Percentiles rank a stretch among this genome's conserved stretches.
phyloP scores from a whole-genome alignment of 140 eudicot species.

The Ambrosia hybrid region DNA sequence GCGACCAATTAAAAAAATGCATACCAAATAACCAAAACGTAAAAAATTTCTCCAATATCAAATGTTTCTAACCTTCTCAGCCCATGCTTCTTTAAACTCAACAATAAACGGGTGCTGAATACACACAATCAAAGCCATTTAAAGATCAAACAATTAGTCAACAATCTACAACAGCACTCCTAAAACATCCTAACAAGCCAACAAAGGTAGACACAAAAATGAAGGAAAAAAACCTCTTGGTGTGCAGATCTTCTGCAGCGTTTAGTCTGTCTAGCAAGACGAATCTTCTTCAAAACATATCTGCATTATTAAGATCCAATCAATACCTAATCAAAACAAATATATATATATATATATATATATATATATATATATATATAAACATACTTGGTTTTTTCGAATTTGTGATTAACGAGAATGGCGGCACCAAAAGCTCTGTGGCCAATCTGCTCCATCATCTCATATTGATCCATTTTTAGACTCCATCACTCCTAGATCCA shows the following conservation, averaged over 20 bases:
- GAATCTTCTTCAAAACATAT: slow-evolving; percentile 94
- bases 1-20: no score
- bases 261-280: slow-evolving; percentile 97
- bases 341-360: background rate
- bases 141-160: slow-evolving; percentile 24
- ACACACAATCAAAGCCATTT: slow-evolving; percentile 97
- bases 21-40: no score
- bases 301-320: slow-evolving; percentile 11
- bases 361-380: no score
- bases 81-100: slow-evolving; percentile 99
- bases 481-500: slow-evolving; percentile 34
- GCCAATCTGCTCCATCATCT: slow-evolving; percentile 99
- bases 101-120: slow-evolving; percentile 95
- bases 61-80: slow-evolving; percentile 71
- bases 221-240: slow-evolving; percentile 67
- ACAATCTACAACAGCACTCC: no score
- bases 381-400: slow-evolving; percentile 78
- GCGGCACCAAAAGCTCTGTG: slow-evolving; percentile 99
- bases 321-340: no score
- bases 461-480: slow-evolving; percentile 97
- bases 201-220: no score
- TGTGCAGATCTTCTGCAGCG: slow-evolving; percentile 98
- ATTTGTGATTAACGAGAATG: slow-evolving; percentile 89
- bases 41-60: background rate
- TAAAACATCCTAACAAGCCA: no score